Evolutionary conservation across 495 filamentous ascomycete species (phyloP).

Genomic region (Xanthoparmelia taractica): DNA sequence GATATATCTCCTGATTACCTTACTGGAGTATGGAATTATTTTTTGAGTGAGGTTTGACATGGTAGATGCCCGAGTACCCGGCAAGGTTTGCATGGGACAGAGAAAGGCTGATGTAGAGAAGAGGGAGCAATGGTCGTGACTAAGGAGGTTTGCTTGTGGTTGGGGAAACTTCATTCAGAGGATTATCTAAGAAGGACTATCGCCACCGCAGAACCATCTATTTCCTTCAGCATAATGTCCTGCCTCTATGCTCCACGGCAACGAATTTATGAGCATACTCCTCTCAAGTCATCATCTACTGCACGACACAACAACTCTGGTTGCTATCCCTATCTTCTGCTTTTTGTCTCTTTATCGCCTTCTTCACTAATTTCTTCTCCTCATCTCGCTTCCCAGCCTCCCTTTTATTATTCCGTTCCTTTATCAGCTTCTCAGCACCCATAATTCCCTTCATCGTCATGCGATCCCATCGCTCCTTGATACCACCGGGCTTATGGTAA

Average conservation of each 20-base stretch:
- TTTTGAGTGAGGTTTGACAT: background rate
- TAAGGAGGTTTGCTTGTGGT: background rate
- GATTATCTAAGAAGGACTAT: too few relatives aligned
- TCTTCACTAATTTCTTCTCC: too few relatives aligned
- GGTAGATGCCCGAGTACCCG: background rate
- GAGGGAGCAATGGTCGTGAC: background rate
- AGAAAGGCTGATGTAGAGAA: background rate
- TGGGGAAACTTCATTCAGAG: too few relatives aligned
- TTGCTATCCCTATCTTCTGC: background rate
- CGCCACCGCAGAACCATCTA: background rate
- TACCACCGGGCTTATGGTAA: background rate
- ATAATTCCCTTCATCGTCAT: too few relatives aligned
- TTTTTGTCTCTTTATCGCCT: too few relatives aligned
- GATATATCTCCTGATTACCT: background rate
- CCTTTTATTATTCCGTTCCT: background rate
- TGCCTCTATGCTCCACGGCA: background rate
- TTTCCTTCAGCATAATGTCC: background rate
- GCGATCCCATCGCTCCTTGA: background rate
- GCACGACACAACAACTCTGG: background rate
- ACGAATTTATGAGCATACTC: background rate
- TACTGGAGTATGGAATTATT: background rate
- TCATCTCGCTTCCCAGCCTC: background rate
- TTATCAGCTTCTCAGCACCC: background rate
- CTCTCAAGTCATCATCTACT: background rate
- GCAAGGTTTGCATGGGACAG: background rate